Conservation (phyloP, 2,329 filamentous ascomycete genomes). For the Nemania bipapillata region DNA sequence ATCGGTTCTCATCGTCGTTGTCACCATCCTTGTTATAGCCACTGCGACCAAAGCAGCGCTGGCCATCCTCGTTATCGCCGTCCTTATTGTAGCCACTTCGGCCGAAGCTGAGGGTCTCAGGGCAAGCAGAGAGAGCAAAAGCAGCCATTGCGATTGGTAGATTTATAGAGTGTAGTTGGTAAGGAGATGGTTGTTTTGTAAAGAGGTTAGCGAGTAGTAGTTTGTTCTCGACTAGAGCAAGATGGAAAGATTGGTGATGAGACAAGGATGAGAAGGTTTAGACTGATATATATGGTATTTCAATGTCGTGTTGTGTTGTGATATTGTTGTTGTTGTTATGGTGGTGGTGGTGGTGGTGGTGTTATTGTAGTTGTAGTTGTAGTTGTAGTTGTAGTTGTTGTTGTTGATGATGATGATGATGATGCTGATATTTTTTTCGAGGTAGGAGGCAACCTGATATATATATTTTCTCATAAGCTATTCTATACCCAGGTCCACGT, state of each 20-base stretch:
- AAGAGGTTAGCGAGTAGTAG: conserved; percentile 13
- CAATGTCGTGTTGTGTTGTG: too few relatives aligned
- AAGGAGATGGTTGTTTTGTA: conserved; percentile 20
- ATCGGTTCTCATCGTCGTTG: conserved; percentile 38
- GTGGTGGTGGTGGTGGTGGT: conserved; percentile 9
- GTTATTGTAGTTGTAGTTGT: conserved; percentile 18
- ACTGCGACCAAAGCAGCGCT: conserved; percentile 49
- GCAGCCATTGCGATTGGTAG: conserved; percentile 53
- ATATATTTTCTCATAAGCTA: conserved; percentile 34
- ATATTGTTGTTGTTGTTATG: conserved; percentile 25
- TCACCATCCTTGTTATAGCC: conserved; percentile 53
- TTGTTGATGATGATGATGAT: conserved; percentile 46
- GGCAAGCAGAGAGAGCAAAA: conserved; percentile 49
- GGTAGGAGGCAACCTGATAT: conserved; percentile 32
- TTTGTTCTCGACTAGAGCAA: conserved; percentile 23
- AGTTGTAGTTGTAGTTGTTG: conserved; percentile 26
- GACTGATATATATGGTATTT: conserved; percentile 9
- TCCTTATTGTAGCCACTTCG: conserved; percentile 62
- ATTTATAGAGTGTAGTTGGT: conserved; percentile 23
- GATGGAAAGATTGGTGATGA: conserved; percentile 5
- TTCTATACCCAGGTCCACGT: conserved; percentile 29
- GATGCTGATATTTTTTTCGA: conserved; percentile 32
- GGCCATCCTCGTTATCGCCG: conserved; percentile 53
- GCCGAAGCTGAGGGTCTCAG: conserved; percentile 54
- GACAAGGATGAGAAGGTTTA: conserved; percentile 21